Base-by-base conservation (phyloP, 164 flowering plant species). In the Macadamia tetraphylla region DNA sequence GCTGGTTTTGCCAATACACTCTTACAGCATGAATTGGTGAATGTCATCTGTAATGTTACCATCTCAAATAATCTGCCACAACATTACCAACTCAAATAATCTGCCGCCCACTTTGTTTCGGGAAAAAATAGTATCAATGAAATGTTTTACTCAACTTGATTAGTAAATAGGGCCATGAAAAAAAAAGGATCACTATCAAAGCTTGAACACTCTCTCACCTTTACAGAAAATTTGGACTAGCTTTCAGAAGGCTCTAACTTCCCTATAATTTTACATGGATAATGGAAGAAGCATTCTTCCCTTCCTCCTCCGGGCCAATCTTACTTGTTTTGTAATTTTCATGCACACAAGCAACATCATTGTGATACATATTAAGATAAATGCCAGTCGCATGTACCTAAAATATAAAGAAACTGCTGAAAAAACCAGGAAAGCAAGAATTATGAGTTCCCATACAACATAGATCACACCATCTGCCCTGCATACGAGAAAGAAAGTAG, bases 261-360 rank as follows among this genome's bases (percentile, higher is more conserved):
- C 57, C 63, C 69, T 51, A 56, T 58, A 35, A 58, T 63, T 66
- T 80, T 81, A 94, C 98, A 94, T 92, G 6, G 99, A 94, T 51
- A 94, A 74, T 30, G 99, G 99, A 68, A 94, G 92, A 80, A 94
- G 98, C 99, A 94, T 92, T 84, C 98, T 84, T 76, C 97, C 84
- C 74, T 80, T 89, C 88, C 89, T 90, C 77, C 88, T 92, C 79
- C 91, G 76, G 29, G 89, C 88, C 72, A 80, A 66, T 79, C 86
- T 84, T 57, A 92, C 85, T 82, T 92, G 94, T 84, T 92, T 94
- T 49, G 86, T 80, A 51, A 90, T 67, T 81, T 84, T 92, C 92
- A 94, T 85, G 82, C 90, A 89, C 64, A 90, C 72, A 77, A 90
- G 84, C 79, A 94, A 68, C 49, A 90, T 77, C 82, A 83, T 67